These are phyloP conservation scores for Kwoniella botswanensis DNA, from an alignment of 768 basidiomycete genomes.

Conservation along the genomic window DNA sequence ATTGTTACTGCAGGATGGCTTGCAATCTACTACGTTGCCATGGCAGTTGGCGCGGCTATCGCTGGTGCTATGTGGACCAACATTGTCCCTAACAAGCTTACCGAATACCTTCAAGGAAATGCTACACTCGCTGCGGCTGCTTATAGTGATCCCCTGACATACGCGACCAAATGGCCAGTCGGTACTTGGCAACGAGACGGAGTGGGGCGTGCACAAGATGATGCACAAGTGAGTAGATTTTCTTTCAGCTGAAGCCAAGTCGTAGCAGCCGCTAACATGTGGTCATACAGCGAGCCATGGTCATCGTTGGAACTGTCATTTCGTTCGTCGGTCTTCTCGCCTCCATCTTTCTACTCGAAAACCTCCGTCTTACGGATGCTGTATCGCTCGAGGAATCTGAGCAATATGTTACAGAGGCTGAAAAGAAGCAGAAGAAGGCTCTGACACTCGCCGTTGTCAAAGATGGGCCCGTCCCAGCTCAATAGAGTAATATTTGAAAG, in stretches of 20 bases:
- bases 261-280: neutral
- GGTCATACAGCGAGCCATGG: constrained; percentile 27
- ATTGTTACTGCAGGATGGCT: constrained; percentile 50
- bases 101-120: constrained; percentile 44
- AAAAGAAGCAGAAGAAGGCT: constrained; percentile 23
- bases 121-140: constrained; percentile 43
- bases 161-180: constrained; percentile 35
- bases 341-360: constrained; percentile 38
- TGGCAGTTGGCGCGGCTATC: constrained; percentile 50
- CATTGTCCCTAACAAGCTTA: constrained; percentile 45
- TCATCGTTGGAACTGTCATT: constrained; percentile 42
- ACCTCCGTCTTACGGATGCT: constrained; percentile 37
- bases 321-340: constrained; percentile 27
- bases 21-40: constrained; percentile 49
- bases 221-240: constrained; percentile 40
- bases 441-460: neutral
- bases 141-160: constrained; percentile 49
- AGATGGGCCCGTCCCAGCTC: constrained; percentile 7
- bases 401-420: constrained; percentile 10
- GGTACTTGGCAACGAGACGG: constrained; percentile 46
- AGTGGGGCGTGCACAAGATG: constrained; percentile 55
- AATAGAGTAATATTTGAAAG: no score
- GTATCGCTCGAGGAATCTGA: constrained; percentile 40
- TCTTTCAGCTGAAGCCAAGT: neutral
- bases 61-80: constrained; percentile 58